Evolutionary conservation across 805 yeast species (phyloP).

Genomic region (Debaryomyces maramus): DNA sequence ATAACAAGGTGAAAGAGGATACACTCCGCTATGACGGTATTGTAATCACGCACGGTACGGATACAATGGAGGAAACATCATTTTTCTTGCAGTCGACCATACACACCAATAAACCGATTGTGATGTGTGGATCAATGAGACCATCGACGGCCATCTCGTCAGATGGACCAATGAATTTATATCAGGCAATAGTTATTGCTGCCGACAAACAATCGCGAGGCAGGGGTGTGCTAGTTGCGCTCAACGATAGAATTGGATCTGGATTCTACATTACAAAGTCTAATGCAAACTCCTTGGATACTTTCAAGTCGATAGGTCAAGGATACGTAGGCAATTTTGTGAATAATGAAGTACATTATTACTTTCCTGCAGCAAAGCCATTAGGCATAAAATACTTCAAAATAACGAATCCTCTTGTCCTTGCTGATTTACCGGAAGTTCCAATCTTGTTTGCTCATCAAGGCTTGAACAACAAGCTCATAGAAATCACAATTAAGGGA

Average conservation of each 20-base stretch:
- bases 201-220: conserved; percentile 49
- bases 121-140: conserved; percentile 72
- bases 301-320: conserved; percentile 66
- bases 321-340: conserved; percentile 73
- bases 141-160: conserved; percentile 70
- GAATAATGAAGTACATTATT: conserved; percentile 62
- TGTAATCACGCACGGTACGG: conserved; percentile 73
- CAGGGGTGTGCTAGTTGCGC: conserved; percentile 62
- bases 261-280: conserved; percentile 72
- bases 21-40: conserved; percentile 53
- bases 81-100: conserved; percentile 57
- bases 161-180: conserved; percentile 72
- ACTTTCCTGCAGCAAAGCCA: conserved; percentile 62
- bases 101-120: conserved; percentile 52
- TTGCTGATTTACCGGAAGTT: conserved; percentile 42
- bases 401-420: conserved; percentile 22
- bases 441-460: conserved; percentile 63
- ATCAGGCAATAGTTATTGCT: conserved; percentile 68
- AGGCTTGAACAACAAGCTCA: conserved; percentile 50
- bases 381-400: conserved; percentile 47
- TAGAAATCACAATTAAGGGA: conserved; percentile 47
- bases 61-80: conserved; percentile 66
- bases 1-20: conserved; percentile 46
- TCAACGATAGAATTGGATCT: conserved; percentile 67
- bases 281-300: conserved; percentile 68